A percentile compares a stretch with the other conserved stretches of the same genome.
Conservation (phyloP, 2,329 filamentous ascomycete species). For the Aspergillus fijiensis region DNA sequence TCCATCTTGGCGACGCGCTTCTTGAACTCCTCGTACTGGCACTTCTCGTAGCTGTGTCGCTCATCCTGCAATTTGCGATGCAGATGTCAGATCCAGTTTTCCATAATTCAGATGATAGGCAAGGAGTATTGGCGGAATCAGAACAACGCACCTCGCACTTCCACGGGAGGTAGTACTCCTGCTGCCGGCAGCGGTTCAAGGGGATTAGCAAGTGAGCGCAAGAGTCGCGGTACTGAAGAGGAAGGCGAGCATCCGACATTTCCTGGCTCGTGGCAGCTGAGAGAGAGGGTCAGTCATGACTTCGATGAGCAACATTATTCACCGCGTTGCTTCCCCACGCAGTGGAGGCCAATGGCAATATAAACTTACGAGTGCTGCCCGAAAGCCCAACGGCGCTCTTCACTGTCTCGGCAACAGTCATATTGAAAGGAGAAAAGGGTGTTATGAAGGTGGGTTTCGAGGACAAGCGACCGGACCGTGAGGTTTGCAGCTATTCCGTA, state of each 20-base stretch:
- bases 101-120: neutral
- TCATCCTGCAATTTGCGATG: conserved; percentile 65
- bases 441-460: conserved; percentile 14
- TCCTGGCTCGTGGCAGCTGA: conserved; percentile 63
- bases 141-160: conserved; percentile 79
- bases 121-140: conserved; percentile 3
- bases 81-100: conserved; percentile 2
- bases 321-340: conserved; percentile 9
- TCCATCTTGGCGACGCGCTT: conserved; percentile 98
- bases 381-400: conserved; percentile 51
- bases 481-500: conserved; percentile 29
- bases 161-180: conserved; percentile 94
- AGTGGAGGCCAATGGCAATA: conserved; percentile 24
- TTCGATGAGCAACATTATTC: conserved; percentile 9
- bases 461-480: conserved; percentile 22
- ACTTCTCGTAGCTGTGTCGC: conserved; percentile 97
- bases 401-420: conserved; percentile 50
- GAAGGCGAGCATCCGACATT: conserved; percentile 88
- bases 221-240: conserved; percentile 88
- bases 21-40: conserved; percentile 99
- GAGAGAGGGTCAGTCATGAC: conserved; percentile 15
- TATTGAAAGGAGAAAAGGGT: conserved; percentile 27
- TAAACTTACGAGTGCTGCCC: conserved; percentile 39
- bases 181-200: conserved; percentile 88
- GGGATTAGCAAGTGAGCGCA: conserved; percentile 94